Evolutionary conservation across 495 filamentous ascomycete species (phyloP), one percentile per base, ranked within the genome.

Genomic region (Tuber borchii): DNA sequence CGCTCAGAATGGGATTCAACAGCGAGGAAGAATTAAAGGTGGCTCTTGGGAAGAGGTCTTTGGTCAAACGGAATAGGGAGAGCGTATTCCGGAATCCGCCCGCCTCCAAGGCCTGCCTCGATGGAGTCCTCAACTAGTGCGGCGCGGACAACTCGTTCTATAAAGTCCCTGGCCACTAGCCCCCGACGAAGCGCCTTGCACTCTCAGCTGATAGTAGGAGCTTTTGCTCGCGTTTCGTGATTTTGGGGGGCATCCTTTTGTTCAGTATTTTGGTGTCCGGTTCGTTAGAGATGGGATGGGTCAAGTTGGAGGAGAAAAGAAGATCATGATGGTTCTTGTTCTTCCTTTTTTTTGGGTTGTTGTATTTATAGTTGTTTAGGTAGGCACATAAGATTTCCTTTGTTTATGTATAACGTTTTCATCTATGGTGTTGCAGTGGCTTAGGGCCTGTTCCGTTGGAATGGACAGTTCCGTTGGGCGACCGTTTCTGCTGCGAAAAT

Each of bases 1-100:
- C 77, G 3, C 74, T 56, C 17, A 75, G 77, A 40, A 79, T 79
- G 77, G 77, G 77, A 19, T 69, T 79, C 45, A 31, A 17, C 14
- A 75, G 26, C 37, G 76, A 69, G 22, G 56, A 48, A 3, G 77
- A 79, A 71, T 44, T 79, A 12, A 22, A 46, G 22, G 42, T 37
- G 3, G 65, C 74, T 16, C 20, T 79, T 6, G 43, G 56, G 56
- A 65, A 65, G 56, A 65, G 56, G 56, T 65, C 56, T 19, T 9
- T 34, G 12, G 3, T 19, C 31, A 65, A 34, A 65, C 26, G 56
- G 5, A 16, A 34, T 34, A n/a, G 51, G n/a, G 8, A 9, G n/a
- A 16, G 51, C 51, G 12, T 10, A 61, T 61, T 5, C 44, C 42
- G 39, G 7, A 43, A 79, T 7, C 42, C 51, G 7, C n/a, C 42